Evolutionary conservation across 192 early-diverging fungal genomes (phyloP).

Genomic region (Podila horticola): DNA sequence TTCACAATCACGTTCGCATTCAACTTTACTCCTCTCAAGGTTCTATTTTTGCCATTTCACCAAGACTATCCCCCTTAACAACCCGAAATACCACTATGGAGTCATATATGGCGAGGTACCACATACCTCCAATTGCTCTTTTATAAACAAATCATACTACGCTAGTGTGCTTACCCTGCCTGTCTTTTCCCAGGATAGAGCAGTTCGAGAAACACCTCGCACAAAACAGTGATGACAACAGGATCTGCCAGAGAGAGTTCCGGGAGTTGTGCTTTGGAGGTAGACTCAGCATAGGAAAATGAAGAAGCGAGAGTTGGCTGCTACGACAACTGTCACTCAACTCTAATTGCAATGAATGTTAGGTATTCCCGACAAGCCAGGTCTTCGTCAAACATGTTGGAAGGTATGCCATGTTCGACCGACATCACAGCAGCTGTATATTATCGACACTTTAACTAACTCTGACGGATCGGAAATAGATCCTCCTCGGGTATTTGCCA

Average conservation of each 20-base stretch:
- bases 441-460: background rate
- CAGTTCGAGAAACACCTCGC: constrained; percentile 29
- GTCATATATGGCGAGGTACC: constrained; percentile 45
- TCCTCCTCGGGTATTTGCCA: constrained; percentile 73
- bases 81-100: constrained; percentile 18
- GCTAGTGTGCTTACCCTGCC: background rate
- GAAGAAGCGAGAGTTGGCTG: background rate
- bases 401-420: constrained; percentile 54
- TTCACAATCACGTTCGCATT: too few species aligned
- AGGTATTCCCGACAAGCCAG: constrained; percentile 80
- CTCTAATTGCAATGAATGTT: background rate
- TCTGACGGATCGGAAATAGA: constrained; percentile 16
- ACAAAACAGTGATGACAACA: constrained; percentile 9
- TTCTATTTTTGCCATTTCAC: background rate
- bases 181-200: constrained; percentile 15
- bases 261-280: constrained; percentile 44
- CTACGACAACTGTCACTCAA: background rate
- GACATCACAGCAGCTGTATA: background rate
- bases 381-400: constrained; percentile 71
- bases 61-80: background rate
- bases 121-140: too few species aligned
- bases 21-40: too few species aligned
- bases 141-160: background rate
- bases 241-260: constrained; percentile 23
- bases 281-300: background rate